Evolutionary conservation across 23 red algal genomes (phyloP).

Genomic region (Chondrus crispus): DNA sequence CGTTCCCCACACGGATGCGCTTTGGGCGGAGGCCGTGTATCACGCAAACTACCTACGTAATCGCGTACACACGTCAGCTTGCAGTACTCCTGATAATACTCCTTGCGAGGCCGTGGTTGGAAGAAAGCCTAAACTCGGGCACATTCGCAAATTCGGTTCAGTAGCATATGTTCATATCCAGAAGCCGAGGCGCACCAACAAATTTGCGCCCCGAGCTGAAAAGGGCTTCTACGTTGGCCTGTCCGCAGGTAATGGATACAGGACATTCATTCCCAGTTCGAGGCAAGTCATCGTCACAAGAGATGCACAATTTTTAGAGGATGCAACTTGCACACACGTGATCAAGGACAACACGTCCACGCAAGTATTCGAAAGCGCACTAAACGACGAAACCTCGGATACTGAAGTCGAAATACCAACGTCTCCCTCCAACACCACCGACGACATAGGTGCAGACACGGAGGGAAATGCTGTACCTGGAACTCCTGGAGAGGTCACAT

Average conservation of each 20-base stretch:
- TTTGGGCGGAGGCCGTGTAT: not conserved
- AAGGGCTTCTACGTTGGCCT: not conserved
- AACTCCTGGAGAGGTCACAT: too few species aligned
- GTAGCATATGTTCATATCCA: constrained; percentile 18
- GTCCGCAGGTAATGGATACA: constrained; percentile 25
- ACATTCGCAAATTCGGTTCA: not conserved
- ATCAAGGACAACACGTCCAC: too few species aligned
- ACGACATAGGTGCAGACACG: too few species aligned
- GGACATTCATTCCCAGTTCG: not conserved
- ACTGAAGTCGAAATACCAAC: too few species aligned
- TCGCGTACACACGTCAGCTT: not conserved
- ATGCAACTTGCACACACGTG: too few species aligned
- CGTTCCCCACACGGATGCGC: not conserved
- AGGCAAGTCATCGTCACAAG: not conserved
- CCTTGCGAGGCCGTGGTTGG: not conserved
- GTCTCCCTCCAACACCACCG: too few species aligned
- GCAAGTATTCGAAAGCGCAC: too few species aligned
- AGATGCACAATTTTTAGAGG: too few species aligned
- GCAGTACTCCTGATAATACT: not conserved
- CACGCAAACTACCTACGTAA: not conserved
- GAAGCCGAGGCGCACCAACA: too few species aligned
- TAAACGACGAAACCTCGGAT: too few species aligned
- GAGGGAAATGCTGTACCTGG: too few species aligned
- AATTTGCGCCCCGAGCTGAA: not conserved
- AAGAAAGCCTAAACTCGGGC: not conserved